phyloP scores from a whole-genome alignment of 2,329 filamentous ascomycete species.

The Aschersonia sp. region DNA sequence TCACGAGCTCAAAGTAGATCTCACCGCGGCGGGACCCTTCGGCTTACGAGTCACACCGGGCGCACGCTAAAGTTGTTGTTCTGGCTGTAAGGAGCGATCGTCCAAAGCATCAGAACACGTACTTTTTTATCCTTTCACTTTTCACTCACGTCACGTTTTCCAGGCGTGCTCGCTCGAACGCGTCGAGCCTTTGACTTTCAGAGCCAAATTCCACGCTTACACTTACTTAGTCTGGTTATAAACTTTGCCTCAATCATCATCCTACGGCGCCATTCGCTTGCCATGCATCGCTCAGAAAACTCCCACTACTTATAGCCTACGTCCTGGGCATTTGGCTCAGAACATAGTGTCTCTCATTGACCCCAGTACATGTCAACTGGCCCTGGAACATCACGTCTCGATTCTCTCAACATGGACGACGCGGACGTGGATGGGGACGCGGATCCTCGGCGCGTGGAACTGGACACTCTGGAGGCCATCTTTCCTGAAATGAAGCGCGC shows the following conservation, averaged over 20 bases:
- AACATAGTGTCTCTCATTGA: neutral
- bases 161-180: no score
- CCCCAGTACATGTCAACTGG: neutral
- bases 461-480: conserved; percentile 47
- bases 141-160: no score
- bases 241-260: no score
- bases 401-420: conserved; percentile 19
- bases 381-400: neutral
- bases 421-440: conserved; percentile 36
- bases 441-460: conserved; percentile 41
- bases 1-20: no score
- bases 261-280: no score
- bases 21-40: neutral
- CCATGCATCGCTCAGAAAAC: no score
- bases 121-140: no score
- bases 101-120: no score
- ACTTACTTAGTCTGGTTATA: no score
- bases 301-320: neutral
- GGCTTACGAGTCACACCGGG: conserved; percentile 1
- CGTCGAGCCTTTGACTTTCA: no score
- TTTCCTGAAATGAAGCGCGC: conserved; percentile 45
- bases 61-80: neutral
- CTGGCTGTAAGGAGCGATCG: no score
- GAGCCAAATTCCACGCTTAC: no score
- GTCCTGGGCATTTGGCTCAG: neutral